These are phyloP conservation scores for Serendipita sp. DNA, from an alignment of 768 basidiomycete genomes.

Conservation along the genomic window DNA sequence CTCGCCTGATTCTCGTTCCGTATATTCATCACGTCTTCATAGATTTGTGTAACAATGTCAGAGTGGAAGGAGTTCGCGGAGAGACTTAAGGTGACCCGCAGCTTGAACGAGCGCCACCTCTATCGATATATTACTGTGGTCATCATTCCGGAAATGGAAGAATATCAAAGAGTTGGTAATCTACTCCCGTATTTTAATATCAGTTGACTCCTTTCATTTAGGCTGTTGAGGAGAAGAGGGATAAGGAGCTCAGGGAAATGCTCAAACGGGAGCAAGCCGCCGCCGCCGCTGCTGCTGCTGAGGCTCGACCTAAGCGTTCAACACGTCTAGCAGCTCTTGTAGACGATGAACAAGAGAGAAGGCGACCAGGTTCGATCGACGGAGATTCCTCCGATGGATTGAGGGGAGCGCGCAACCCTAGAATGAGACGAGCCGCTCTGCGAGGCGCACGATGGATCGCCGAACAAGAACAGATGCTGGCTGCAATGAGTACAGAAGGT, in stretches of 20 bases:
- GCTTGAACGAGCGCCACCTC: not conserved
- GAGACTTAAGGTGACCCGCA: not conserved
- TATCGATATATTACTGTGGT: not conserved
- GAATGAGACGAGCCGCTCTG: not conserved
- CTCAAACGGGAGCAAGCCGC: not conserved
- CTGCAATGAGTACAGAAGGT: not conserved
- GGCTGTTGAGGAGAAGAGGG: not conserved
- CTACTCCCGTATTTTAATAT: not conserved
- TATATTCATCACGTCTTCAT: not conserved
- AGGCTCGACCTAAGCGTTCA: slow-evolving; percentile 1
- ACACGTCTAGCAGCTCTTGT: not conserved
- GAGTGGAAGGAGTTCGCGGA: not conserved
- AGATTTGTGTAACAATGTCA: not conserved
- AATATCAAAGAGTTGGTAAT: not conserved
- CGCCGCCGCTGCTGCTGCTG: not conserved
- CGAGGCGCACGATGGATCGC: not conserved
- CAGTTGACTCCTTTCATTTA: not conserved
- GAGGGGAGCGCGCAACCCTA: not conserved
- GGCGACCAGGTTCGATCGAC: not conserved
- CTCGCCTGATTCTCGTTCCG: not conserved
- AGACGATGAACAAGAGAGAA: not conserved
- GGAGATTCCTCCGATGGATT: not conserved
- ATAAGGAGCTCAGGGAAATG: slow-evolving; percentile 2
- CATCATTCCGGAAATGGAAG: not conserved
- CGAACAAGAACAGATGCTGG: not conserved